Percentiles rank a stretch among this genome's conserved stretches.
These are phyloP conservation scores for Alternaria infectoria DNA, from an alignment of 2,329 filamentous ascomycete genomes.

Conservation along the genomic window DNA sequence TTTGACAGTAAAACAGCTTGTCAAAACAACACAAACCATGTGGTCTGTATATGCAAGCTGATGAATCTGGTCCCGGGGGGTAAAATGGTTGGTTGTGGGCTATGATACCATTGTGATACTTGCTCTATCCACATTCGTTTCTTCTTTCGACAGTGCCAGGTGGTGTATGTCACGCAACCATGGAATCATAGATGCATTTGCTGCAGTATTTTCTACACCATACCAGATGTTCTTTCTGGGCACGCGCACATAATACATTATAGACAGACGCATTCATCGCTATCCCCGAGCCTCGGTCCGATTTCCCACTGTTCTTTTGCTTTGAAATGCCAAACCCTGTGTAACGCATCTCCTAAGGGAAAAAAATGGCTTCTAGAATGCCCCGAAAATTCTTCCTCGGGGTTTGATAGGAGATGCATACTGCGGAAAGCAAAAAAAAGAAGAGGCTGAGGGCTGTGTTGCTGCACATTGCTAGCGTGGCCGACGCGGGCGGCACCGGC, in stretches of 20 bases:
- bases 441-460: background rate
- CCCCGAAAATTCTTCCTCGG: background rate
- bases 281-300: slow-evolving; percentile 1
- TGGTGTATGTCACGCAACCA: background rate
- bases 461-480: background rate
- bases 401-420: background rate
- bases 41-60: background rate
- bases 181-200: background rate
- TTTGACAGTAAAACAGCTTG: too few species aligned
- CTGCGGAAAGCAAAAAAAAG: background rate
- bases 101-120: background rate
- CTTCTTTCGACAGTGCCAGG: background rate
- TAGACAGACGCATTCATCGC: background rate
- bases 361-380: background rate
- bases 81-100: background rate
- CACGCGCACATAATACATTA: background rate
- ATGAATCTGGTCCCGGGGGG: background rate
- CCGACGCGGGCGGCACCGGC: background rate
- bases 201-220: too few species aligned
- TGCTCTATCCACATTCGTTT: background rate
- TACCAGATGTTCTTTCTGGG: background rate
- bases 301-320: background rate
- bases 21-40: background rate
- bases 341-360: background rate
- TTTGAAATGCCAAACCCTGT: background rate